Conservation (phyloP, 768 basidiomycete genomes). For the Clathrus columnatus region DNA sequence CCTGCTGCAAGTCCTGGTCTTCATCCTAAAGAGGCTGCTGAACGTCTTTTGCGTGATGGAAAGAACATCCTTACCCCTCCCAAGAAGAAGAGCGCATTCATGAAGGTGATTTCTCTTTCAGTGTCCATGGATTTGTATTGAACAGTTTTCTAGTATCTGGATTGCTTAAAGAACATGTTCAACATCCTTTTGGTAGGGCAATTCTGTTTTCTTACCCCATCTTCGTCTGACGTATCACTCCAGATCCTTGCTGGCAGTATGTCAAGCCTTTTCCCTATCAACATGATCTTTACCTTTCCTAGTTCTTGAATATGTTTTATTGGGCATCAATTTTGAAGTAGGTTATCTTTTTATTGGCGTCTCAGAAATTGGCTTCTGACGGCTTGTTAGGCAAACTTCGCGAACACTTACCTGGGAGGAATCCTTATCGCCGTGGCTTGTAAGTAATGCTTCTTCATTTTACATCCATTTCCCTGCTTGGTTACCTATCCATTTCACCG, state of each 20-base stretch:
- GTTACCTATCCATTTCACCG: not conserved
- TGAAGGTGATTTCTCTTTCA: slow-evolving; percentile 34
- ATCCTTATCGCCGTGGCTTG: slow-evolving; percentile 58
- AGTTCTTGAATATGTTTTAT: slow-evolving; percentile 53
- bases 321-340: slow-evolving; percentile 55
- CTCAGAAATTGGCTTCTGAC: slow-evolving; percentile 13
- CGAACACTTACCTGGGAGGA: slow-evolving; percentile 61
- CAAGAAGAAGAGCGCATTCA: slow-evolving; percentile 54
- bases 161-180: slow-evolving; percentile 52
- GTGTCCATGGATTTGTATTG: slow-evolving; percentile 10
- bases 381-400: slow-evolving; percentile 40
- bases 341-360: slow-evolving; percentile 2
- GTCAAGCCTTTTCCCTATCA: not conserved
- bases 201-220: not conserved
- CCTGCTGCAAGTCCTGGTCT: slow-evolving; percentile 44
- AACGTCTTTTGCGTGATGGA: slow-evolving; percentile 47
- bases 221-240: not conserved
- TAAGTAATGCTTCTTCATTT: not conserved
- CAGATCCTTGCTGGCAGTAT: slow-evolving; percentile 44
- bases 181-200: slow-evolving; percentile 42
- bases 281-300: not conserved
- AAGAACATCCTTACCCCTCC: slow-evolving; percentile 58
- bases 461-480: not conserved
- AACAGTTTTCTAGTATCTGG: slow-evolving; percentile 41
- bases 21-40: slow-evolving; percentile 41